phyloP scores from a whole-genome alignment of 371 early-diverging fungal species.

The Haplosporangium sp. region DNA sequence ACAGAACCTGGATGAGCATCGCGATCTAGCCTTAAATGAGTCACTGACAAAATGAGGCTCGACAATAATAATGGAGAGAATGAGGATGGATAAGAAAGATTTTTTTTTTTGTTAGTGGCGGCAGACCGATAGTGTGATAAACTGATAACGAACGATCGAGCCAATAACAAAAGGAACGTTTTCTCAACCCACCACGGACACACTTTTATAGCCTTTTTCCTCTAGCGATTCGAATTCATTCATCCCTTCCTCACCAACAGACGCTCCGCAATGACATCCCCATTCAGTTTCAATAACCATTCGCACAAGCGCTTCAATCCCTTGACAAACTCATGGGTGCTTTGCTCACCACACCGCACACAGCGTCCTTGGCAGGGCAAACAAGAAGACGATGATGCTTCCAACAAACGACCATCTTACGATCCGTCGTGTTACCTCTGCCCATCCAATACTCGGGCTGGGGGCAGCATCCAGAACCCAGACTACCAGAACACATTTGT shows the following conservation, averaged over 20 bases:
- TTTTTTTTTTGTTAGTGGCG: too few species aligned
- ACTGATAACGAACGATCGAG: too few species aligned
- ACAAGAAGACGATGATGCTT: slow-evolving; percentile 65
- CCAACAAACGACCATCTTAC: slow-evolving; percentile 66
- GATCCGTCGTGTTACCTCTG: slow-evolving; percentile 90
- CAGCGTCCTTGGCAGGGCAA: slow-evolving; percentile 95
- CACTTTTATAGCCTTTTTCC: not conserved
- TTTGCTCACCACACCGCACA: slow-evolving; percentile 95
- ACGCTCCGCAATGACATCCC: not conserved
- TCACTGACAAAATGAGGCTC: too few species aligned
- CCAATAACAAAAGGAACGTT: too few species aligned
- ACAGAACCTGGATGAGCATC: slow-evolving; percentile 45
- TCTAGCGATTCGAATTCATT: not conserved
- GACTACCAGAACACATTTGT: slow-evolving; percentile 78
- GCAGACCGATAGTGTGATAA: too few species aligned
- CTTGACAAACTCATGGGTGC: slow-evolving; percentile 87
- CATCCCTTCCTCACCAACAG: not conserved
- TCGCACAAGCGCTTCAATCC: slow-evolving; percentile 93
- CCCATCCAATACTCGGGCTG: slow-evolving; percentile 85
- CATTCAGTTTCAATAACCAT: slow-evolving; percentile 75
- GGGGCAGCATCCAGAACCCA: slow-evolving; percentile 77
- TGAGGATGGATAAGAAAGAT: too few species aligned
- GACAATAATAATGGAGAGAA: not conserved
- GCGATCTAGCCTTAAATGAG: not conserved
- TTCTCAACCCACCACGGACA: not conserved